These are phyloP conservation scores for Coprinellus micaceus DNA, from an alignment of 768 basidiomycete species.

Conservation along the genomic window DNA sequence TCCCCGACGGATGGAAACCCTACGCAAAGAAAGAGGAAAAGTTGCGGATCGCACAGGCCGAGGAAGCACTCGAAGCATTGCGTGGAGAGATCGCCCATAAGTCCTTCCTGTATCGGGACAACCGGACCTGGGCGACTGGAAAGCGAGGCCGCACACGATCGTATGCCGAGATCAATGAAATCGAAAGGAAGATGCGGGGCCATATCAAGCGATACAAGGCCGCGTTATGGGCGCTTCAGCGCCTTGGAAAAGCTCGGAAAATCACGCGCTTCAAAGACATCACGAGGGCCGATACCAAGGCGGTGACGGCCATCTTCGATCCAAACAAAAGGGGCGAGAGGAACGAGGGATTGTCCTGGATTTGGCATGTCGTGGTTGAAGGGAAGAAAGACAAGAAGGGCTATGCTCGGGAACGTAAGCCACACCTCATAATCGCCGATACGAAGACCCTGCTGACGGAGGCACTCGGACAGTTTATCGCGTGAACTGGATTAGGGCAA, in stretches of 20 bases:
- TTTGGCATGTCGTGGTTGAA: not conserved
- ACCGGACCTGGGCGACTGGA: not conserved
- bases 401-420: not conserved
- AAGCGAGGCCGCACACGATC: not conserved
- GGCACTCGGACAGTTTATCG: not conserved
- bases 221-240: not conserved
- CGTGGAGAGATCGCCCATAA: not conserved
- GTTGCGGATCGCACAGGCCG: constrained; percentile 1
- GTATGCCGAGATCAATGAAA: not conserved
- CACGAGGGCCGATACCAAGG: not conserved
- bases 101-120: not conserved
- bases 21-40: not conserved
- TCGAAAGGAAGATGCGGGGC: not conserved
- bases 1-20: not conserved
- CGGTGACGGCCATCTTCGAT: not conserved
- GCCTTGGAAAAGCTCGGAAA: not conserved
- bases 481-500: constrained; percentile 2
- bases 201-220: not conserved
- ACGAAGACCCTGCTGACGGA: not conserved
- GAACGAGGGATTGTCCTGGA: not conserved
- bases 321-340: not conserved
- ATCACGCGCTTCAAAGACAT: not conserved
- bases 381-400: not conserved
- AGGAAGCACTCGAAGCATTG: not conserved
- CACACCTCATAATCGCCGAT: no score